Base-by-base conservation (phyloP, 768 basidiomycete genomes). In the Amanita subjunquillea region DNA sequence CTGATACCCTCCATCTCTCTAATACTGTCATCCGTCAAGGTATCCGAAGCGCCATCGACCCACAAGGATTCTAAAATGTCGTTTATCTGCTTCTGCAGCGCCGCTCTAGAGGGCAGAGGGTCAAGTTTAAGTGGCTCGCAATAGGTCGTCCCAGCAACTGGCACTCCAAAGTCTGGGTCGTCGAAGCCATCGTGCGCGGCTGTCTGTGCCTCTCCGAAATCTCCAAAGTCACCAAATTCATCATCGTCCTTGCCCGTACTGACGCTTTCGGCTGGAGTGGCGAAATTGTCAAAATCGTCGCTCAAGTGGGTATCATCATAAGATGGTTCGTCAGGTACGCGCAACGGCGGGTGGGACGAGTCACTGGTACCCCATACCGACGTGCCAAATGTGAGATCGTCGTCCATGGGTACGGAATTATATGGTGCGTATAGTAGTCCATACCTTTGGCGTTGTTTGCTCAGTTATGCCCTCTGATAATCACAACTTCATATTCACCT, bases 221-320 rank as follows among this genome's bases (percentile, higher is more conserved):
- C 91, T 15, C 85, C 89, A 66, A 91, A 91, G 58, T 91, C 89
- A 47, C 82, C 87, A 66, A 90, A 90, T 54, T 90, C 87, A 58
- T 90, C 91, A n/a, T 67, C 72, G 13, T 75, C 73, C 49, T 60
- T 59, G 2, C 67, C 67, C 20, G 32, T 13, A 15, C 30, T 22
- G 22, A 46, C n/a, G 43, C 44, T 44, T 32, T 78, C 77, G 56
- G 62, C 62, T 43, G 72, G 61, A 5, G 65, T 70, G 39, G 76
- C 79, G 63, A 85, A 85, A 53, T 80, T 80, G 54, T 83, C 77
- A 59, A 82, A 82, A 50, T 81, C 79, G 52, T 83, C 77, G 58
- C 36, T 53, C 27, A 77, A 70, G 36, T 66, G 65, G 46, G 65
- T 61, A 54, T 65, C 66, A 55, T 60, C 67, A 61, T 59, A 58